Percentiles rank a stretch among this genome's conserved stretches.
phyloP scores from a whole-genome alignment of 2,329 filamentous ascomycete species.

The Venturia aucupariae region DNA sequence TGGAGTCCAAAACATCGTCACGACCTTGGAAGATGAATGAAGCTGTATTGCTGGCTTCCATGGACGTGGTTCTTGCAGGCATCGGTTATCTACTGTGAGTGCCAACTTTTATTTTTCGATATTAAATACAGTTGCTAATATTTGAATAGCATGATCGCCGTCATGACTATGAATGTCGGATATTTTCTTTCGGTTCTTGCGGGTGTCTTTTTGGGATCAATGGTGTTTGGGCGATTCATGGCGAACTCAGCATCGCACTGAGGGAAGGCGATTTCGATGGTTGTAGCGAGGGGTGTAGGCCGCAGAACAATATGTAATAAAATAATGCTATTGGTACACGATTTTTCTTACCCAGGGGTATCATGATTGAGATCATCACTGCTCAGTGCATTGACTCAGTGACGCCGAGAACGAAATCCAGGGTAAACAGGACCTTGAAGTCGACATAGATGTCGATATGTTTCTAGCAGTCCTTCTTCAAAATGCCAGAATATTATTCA shows the following conservation, averaged over 20 bases:
- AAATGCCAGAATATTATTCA: too few relatives aligned
- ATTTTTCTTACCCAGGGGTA: neutral
- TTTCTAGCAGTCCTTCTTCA: neutral
- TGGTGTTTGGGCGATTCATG: slow-evolving; percentile 32
- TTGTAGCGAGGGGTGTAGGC: too few relatives aligned
- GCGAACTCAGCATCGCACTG: slow-evolving; percentile 10
- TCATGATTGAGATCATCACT: neutral
- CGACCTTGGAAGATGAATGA: slow-evolving; percentile 14
- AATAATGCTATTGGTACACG: neutral
- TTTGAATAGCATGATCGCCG: slow-evolving; percentile 66
- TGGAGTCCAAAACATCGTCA: neutral
- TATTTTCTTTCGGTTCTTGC: slow-evolving; percentile 72
- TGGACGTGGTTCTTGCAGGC: slow-evolving; percentile 64
- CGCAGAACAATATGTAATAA: neutral
- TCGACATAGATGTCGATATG: neutral
- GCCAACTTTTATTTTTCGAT: neutral
- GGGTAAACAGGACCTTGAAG: neutral
- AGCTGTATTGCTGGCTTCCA: slow-evolving; percentile 35
- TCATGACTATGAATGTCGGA: slow-evolving; percentile 83
- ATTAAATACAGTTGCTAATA: neutral
- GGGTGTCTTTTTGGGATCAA: slow-evolving; percentile 78
- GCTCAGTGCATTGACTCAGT: too few relatives aligned
- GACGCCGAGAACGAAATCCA: neutral
- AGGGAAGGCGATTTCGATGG: neutral
- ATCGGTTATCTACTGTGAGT: slow-evolving; percentile 81